These are phyloP conservation scores for Neoboletus subvelutipes DNA, from an alignment of 768 basidiomycete genomes.

Conservation along the genomic window DNA sequence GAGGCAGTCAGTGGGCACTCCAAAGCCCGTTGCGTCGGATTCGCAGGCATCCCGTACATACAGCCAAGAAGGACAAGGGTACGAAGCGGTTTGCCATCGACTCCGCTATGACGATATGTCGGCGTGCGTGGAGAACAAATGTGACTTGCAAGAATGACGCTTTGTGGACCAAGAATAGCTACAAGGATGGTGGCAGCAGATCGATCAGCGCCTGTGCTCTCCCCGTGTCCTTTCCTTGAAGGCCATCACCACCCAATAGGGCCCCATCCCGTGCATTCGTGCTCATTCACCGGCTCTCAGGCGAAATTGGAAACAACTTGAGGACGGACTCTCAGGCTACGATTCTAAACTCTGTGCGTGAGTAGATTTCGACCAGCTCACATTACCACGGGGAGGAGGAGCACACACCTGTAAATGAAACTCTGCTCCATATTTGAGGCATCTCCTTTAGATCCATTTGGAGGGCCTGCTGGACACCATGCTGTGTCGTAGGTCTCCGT, in stretches of 20 bases:
- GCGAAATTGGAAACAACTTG: constrained; percentile 11
- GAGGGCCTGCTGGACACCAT: background rate
- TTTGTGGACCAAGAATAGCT: constrained; percentile 8
- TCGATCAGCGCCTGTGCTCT: constrained; percentile 1
- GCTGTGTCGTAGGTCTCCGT: background rate
- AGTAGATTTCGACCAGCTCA: constrained; percentile 13
- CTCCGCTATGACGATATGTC: constrained; percentile 5
- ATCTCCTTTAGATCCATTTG: constrained; percentile 1
- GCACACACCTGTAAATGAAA: constrained; percentile 13
- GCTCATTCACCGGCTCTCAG: constrained; percentile 18
- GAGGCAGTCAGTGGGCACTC: background rate
- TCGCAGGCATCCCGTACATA: constrained; percentile 1
- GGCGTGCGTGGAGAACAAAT: background rate
- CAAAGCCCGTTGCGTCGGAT: background rate
- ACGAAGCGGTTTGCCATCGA: constrained; percentile 1
- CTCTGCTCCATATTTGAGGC: constrained; percentile 19
- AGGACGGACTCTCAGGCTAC: constrained; percentile 23
- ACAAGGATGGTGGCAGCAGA: constrained; percentile 2
- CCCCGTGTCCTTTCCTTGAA: constrained; percentile 1
- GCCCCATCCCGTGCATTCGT: background rate
- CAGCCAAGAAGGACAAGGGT: background rate
- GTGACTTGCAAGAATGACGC: constrained; percentile 1
- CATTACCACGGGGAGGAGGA: constrained; percentile 4
- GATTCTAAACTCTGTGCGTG: constrained; percentile 15
- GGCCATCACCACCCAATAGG: constrained; percentile 7